Conservation (phyloP, 2,329 filamentous ascomycete species). For the Diplodia intermedia region DNA sequence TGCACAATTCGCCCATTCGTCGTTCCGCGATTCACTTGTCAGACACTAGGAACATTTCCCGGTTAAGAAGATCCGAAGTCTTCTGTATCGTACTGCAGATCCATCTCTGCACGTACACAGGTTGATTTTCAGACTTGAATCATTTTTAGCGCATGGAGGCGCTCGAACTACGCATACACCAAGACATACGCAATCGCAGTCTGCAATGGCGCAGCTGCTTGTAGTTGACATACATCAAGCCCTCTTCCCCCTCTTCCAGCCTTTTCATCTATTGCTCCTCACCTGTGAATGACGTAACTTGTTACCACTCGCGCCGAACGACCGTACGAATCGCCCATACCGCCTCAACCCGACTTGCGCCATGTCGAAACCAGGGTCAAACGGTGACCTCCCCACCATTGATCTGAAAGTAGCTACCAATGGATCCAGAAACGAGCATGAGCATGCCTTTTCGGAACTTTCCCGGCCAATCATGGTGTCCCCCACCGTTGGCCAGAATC, state of each 20-base stretch:
- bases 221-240: background rate
- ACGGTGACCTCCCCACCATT: slow-evolving; percentile 6
- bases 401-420: slow-evolving; percentile 18
- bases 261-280: background rate
- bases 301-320: no score
- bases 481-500: slow-evolving; percentile 40
- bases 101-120: slow-evolving; percentile 3
- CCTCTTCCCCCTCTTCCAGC: background rate
- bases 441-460: slow-evolving; percentile 42
- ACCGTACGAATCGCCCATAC: background rate
- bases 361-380: slow-evolving; percentile 15
- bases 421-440: background rate
- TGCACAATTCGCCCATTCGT: background rate
- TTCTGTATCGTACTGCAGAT: background rate
- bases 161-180: slow-evolving; percentile 8
- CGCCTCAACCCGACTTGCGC: background rate
- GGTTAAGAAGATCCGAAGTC: background rate
- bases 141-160: slow-evolving; percentile 12
- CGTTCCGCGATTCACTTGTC: background rate
- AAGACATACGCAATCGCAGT: slow-evolving; percentile 11
- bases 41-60: background rate
- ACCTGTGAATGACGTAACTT: background rate
- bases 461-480: slow-evolving; percentile 44
- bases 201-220: slow-evolving; percentile 7
- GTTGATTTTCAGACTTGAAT: background rate